Base-by-base conservation (phyloP, 1,139 yeast genomes). In the Scheffersomyces lignicola region DNA sequence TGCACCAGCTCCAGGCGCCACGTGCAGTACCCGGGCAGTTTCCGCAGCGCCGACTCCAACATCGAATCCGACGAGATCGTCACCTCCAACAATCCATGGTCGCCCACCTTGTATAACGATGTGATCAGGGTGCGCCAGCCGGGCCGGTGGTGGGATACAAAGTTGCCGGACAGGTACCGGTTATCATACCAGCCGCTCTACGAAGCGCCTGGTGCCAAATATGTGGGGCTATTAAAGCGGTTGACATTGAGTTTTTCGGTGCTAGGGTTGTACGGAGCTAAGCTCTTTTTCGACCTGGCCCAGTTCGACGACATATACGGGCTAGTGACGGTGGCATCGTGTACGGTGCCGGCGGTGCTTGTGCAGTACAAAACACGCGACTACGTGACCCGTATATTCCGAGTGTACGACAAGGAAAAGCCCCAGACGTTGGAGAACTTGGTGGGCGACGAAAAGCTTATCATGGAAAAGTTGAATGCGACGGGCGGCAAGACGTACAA, bases 401-500 rank as follows among this genome's bases (percentile, higher is more conserved):
- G 95, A 32, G 63, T 86, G 25, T 86, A 85, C 52, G 78, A 80
- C 49, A 70, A 73, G 35, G 63, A 70, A 2, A 74, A 76, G 43
- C 79, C 84, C 0, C 92, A 85, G 53, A 80, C 86, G 0, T 64
- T 78, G 40, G 85, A 80, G 33, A 76, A 73, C 49, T 64, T 86
- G 47, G 62, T 73, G 9, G 51, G 58, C 7, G 80, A 84, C 52
- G 95, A 86, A 52, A 70, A 74, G 11, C 59, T 86, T 39, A 68
- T 85, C n/a, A 60, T 83, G 39, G 92, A 85, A 53, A 83, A 83
- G 54, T 66, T 86, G 39, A 75, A 78, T 16, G 56, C 75, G 48
- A 75, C 83, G 9, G 95, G 95, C 0, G 73, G 84, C 34, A 75
- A 74, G 26, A 75, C 83, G 3, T 80, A 73, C 56, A 83, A 83